phyloP scores from a whole-genome alignment of 805 yeast genomes.

The Hyphopichia homilentoma region DNA sequence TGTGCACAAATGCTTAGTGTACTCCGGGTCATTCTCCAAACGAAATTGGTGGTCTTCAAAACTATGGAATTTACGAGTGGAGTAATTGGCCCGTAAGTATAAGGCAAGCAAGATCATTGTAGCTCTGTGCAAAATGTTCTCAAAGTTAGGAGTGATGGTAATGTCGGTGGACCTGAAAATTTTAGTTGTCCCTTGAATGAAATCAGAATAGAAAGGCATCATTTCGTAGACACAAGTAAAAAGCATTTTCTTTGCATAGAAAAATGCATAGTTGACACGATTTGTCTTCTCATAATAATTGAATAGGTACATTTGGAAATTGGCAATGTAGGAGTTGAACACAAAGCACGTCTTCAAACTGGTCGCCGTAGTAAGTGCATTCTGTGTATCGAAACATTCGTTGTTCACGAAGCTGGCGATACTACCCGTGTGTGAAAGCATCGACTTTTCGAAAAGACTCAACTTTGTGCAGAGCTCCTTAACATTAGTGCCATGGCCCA shows the following conservation, averaged over 20 bases:
- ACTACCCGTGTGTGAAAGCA: too few species aligned
- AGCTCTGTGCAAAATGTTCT: conserved; percentile 15
- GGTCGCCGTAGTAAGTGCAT: conserved; percentile 3
- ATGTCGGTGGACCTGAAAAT: conserved; percentile 14
- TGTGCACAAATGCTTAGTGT: conserved; percentile 6
- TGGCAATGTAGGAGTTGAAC: too few species aligned
- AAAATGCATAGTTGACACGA: conserved; percentile 19
- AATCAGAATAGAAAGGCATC: conserved; percentile 16
- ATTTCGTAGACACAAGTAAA: conserved; percentile 14
- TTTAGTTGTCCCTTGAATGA: conserved; percentile 7
- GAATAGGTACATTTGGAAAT: conserved; percentile 22
- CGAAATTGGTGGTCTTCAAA: conserved; percentile 6
- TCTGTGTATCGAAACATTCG: too few species aligned
- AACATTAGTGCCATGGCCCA: conserved; percentile 14
- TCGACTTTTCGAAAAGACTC: too few species aligned
- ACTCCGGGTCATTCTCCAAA: conserved; percentile 4
- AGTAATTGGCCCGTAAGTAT: conserved; percentile 4
- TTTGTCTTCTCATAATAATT: conserved; percentile 22
- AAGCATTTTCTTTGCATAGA: conserved; percentile 23
- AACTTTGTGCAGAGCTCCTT: conserved; percentile 11
- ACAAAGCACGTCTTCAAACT: conserved; percentile 18
- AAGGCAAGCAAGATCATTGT: conserved; percentile 7
- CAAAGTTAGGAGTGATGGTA: conserved; percentile 15
- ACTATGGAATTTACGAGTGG: conserved; percentile 2
- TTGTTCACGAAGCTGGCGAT: too few species aligned